These are phyloP conservation scores for Clausena lansium DNA, from an alignment of 345 rosid species.

Conservation along the genomic window DNA sequence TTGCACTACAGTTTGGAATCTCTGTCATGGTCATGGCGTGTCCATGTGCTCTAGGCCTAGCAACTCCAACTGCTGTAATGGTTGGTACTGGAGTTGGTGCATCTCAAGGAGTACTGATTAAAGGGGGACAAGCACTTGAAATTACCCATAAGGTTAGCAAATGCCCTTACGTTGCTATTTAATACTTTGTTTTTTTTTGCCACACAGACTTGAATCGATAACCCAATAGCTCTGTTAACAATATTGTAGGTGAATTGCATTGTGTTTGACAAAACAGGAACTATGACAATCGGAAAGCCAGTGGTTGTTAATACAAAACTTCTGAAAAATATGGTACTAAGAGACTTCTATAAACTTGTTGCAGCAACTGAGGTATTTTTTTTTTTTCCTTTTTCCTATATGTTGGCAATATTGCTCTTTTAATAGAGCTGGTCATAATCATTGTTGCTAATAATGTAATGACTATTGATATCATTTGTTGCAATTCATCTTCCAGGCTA, in stretches of 20 bases:
- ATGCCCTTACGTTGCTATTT: not conserved
- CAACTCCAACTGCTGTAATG: conserved; percentile 99
- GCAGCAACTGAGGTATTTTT: conserved; percentile 80
- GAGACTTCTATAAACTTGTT: conserved; percentile 71
- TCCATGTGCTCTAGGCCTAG: conserved; percentile 94
- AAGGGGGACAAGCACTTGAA: conserved; percentile 97
- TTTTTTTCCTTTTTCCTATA: not conserved
- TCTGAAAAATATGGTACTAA: conserved; percentile 60
- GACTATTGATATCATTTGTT: not conserved
- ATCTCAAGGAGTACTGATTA: conserved; percentile 87
- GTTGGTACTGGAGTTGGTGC: conserved; percentile 99
- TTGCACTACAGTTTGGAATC: conserved; percentile 96
- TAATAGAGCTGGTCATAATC: not conserved
- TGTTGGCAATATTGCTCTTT: too few species aligned
- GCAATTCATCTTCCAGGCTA: conserved; percentile 36
- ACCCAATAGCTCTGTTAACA: not conserved
- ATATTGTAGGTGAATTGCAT: conserved; percentile 70
- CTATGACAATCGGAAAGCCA: conserved; percentile 92
- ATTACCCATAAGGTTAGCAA: conserved; percentile 68
- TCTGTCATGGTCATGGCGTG: conserved; percentile 99
- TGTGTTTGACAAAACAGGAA: conserved; percentile 96
- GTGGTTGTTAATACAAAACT: conserved; percentile 76
- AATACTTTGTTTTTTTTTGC: not conserved
- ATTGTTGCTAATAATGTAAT: not conserved
- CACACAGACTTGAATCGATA: not conserved